These are phyloP conservation scores for Yamadazyma friedrichii DNA, from an alignment of 1,139 yeast genomes.

Conservation along the genomic window DNA sequence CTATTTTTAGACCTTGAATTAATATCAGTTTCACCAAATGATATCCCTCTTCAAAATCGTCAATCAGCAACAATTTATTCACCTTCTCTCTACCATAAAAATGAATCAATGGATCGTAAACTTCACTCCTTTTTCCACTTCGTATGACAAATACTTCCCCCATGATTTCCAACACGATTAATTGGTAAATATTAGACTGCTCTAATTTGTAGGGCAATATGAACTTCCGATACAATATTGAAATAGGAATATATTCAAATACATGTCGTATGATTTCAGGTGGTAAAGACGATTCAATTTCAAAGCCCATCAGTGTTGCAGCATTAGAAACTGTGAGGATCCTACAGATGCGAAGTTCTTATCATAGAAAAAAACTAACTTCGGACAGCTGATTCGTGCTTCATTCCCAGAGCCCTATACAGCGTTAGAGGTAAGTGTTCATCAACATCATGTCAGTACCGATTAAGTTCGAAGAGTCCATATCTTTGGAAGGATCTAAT, in stretches of 20 bases:
- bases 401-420: no score
- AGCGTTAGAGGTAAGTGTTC: background rate
- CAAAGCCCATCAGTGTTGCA: no score
- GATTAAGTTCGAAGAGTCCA: background rate
- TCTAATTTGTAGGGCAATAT: constrained; percentile 8
- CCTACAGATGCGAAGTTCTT: no score
- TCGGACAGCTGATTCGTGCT: no score
- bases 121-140: background rate
- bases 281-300: background rate
- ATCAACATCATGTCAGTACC: background rate
- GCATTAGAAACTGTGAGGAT: background rate
- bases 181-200: constrained; percentile 2
- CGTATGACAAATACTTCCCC: constrained; percentile 7
- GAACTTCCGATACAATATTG: constrained; percentile 15
- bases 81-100: constrained; percentile 11
- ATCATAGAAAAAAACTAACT: no score
- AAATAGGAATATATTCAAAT: constrained; percentile 12
- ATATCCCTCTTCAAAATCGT: constrained; percentile 16
- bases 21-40: constrained; percentile 13
- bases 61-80: constrained; percentile 10
- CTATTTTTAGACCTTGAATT: background rate
- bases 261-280: constrained; percentile 15
- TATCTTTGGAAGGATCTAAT: background rate
- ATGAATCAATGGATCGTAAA: constrained; percentile 11
- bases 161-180: constrained; percentile 6